Evolutionary conservation across 108 stramenopile species (phyloP), one percentile per base, ranked within the genome.

Genomic region (Halocafeteria seosinensis): DNA sequence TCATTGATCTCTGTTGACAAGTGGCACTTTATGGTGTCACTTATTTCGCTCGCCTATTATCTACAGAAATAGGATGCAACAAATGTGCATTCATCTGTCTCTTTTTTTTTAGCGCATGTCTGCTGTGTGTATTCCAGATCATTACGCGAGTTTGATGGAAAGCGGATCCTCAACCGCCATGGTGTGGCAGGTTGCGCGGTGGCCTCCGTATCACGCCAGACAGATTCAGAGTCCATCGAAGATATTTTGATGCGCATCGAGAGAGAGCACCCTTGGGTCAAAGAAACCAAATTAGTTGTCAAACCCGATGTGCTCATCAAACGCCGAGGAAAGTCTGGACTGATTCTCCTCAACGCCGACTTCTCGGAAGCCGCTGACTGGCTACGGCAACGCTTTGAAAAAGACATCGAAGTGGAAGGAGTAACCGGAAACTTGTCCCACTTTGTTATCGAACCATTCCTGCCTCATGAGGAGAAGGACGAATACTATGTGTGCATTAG

Each of bases 221-320:
- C 24, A 55, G 35, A 25, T 23, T 12, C 12, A 34, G 59, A 1
- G 63, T 21, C 74, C 1, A 36, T 76, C 2, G 55, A 52, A 0
- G 70, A 67, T 0, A 76, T 79, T 63, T 83, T 79, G 33, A 71
- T 73, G 0, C 34, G 60, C 17, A 55, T 88, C 23, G 64, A 61
- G 12, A 61, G 66, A 23, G 72, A 55, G 26, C 76, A 88, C 63
- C 73, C 86, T 1, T 90, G 89, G 89, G 69, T 88, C n/a, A 9
- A 35, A 3, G 65, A 51, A 8, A 50, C 47, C 0, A 34, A 33
- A 23, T 65, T 90, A 13, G 89, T 90, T 11, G 89, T 87, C 55
- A 90, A 90, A 71, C 89, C 89, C 17, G 89, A 90, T 74, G 87
- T 88, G 76, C 72, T 90, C 38, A 90, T 90, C 73, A 90, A 90